Conservation (phyloP, 2,329 filamentous ascomycete genomes). For the Ophiosphaerella herpotricha region DNA sequence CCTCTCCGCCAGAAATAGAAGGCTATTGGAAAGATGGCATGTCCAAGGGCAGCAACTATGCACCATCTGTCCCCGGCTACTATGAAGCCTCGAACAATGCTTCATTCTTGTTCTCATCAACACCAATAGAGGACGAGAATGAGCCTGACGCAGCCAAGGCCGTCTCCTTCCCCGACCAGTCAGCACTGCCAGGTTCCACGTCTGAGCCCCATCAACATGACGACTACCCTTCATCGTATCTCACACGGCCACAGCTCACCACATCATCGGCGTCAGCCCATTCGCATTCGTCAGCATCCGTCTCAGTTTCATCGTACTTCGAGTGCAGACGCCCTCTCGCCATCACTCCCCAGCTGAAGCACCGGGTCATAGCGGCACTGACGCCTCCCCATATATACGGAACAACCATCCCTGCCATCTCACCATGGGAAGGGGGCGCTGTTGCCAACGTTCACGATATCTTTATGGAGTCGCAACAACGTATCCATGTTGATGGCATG, state of each 20-base stretch:
- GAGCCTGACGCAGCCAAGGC: constrained; percentile 25
- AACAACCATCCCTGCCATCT: constrained; percentile 36
- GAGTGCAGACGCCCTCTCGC: constrained; percentile 34
- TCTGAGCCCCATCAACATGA: constrained; percentile 18
- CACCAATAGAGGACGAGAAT: constrained; percentile 29
- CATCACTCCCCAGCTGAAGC: constrained; percentile 27
- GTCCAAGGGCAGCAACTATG: constrained; percentile 26
- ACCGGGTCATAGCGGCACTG: constrained; percentile 38
- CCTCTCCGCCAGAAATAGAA: constrained; percentile 19
- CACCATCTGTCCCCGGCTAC: constrained; percentile 38
- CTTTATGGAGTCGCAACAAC: constrained; percentile 37
- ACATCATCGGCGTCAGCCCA: constrained; percentile 34
- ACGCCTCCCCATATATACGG: constrained; percentile 24
- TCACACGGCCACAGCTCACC: constrained; percentile 32
- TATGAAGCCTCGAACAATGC: constrained; percentile 29
- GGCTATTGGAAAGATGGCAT: constrained; percentile 1
- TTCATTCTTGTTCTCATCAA: constrained; percentile 40
- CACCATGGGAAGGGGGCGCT: constrained; percentile 38
- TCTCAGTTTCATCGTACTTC: constrained; percentile 39
- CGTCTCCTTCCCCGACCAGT: constrained; percentile 25
- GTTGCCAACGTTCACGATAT: constrained; percentile 39
- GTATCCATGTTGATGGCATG: constrained; percentile 42
- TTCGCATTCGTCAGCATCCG: constrained; percentile 33
- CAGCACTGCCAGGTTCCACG: constrained; percentile 14
- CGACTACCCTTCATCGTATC: constrained; percentile 30